These are phyloP conservation scores for Neurospora tetrasperma DNA, from an alignment of 495 filamentous ascomycete species.

Conservation along the genomic window DNA sequence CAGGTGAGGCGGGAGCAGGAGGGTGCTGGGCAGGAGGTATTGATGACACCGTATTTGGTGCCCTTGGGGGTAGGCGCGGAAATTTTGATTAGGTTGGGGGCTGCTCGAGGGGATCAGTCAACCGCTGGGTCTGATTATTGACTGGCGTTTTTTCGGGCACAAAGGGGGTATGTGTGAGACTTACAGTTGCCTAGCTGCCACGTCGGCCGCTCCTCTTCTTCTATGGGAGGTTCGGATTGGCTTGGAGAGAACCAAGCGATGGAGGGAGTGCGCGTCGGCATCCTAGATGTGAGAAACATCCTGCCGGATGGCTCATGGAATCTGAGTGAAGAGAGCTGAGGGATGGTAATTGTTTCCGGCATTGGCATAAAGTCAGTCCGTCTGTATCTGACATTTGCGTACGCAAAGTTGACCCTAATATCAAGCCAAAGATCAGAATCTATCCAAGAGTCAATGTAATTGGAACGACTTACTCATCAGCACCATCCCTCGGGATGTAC, in stretches of 20 bases:
- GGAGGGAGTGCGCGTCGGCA: neutral
- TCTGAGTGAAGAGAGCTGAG: conserved; percentile 18
- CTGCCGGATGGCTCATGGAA: conserved; percentile 18
- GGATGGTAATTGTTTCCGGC: neutral
- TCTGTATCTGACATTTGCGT: conserved; percentile 1
- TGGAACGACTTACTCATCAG: conserved; percentile 13
- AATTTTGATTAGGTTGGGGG: neutral
- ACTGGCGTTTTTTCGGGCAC: neutral
- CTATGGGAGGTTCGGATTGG: neutral
- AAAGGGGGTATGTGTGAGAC: neutral
- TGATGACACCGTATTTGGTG: neutral
- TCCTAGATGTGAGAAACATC: conserved; percentile 19
- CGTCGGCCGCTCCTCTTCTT: conserved; percentile 4
- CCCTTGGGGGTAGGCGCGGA: neutral
- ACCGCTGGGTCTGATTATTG: neutral
- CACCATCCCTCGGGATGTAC: conserved; percentile 17
- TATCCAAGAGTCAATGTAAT: neutral
- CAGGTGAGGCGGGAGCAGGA: conserved; percentile 12
- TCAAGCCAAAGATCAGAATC: neutral
- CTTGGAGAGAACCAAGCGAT: conserved; percentile 11
- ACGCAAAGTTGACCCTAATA: conserved; percentile 10
- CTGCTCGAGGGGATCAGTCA: neutral
- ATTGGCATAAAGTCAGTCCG: neutral
- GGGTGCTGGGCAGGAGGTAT: conserved; percentile 14
- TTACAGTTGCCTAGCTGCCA: conserved; percentile 7